These are phyloP conservation scores for Phytophthora palmivora DNA, from an alignment of 352 stramenopile genomes.

Conservation along the genomic window DNA sequence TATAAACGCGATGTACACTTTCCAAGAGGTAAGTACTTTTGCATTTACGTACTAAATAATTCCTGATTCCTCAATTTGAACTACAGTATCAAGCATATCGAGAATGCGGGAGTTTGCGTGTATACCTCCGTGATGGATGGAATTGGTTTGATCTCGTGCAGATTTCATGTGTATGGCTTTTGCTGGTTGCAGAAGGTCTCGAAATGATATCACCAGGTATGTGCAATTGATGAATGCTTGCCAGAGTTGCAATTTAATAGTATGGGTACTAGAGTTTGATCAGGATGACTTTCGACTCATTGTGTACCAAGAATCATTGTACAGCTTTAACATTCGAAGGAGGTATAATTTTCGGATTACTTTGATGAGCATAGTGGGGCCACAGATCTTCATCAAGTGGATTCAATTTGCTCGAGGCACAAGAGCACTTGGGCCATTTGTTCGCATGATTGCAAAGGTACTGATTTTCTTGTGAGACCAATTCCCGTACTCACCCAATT, in stretches of 20 bases:
- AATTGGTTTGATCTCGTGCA: slow-evolving; percentile 83
- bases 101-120: slow-evolving; percentile 58
- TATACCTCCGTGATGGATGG: slow-evolving; percentile 78
- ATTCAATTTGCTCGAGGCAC: slow-evolving; percentile 83
- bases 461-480: neutral
- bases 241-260: neutral
- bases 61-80: neutral
- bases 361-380: slow-evolving; percentile 79
- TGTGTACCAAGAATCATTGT: slow-evolving; percentile 71
- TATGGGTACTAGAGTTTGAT: slow-evolving; percentile 5
- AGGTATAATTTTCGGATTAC: slow-evolving; percentile 79
- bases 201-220: slow-evolving; percentile 42
- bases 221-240: neutral
- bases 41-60: neutral
- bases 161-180: slow-evolving; percentile 74
- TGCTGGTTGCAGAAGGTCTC: slow-evolving; percentile 59
- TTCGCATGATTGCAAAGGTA: slow-evolving; percentile 89
- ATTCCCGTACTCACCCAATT: neutral
- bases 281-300: slow-evolving; percentile 57
- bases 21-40: slow-evolving; percentile 56
- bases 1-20: slow-evolving; percentile 77
- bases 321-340: slow-evolving; percentile 59
- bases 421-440: slow-evolving; percentile 70
- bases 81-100: slow-evolving; percentile 47
- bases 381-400: slow-evolving; percentile 84